Conservation (phyloP, 768 basidiomycete species). For the Sporobolomyces phaffii region DNA sequence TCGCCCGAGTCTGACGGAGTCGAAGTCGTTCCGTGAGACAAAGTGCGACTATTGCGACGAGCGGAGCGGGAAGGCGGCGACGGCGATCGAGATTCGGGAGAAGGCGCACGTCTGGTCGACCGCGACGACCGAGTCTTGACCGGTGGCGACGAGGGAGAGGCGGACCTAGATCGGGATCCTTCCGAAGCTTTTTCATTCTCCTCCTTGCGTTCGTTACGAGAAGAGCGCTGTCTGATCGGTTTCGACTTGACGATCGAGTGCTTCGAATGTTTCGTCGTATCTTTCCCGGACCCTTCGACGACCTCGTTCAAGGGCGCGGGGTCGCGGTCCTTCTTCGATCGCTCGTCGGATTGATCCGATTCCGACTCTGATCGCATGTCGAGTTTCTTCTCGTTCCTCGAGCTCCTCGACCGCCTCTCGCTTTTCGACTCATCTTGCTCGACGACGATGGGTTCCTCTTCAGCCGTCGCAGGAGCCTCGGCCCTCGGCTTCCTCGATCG, state of each 20-base stretch:
- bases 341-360: no score
- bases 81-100: not conserved
- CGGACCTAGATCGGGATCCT: not conserved
- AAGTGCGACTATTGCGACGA: no score
- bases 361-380: not conserved
- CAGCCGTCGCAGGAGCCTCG: not conserved
- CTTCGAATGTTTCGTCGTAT: not conserved
- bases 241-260: constrained; percentile 23
- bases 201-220: not conserved
- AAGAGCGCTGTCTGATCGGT: constrained; percentile 4
- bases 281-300: not conserved
- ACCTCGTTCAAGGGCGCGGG: no score
- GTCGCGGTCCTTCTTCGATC: not conserved
- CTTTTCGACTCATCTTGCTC: not conserved
- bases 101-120: not conserved
- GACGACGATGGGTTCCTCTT: not conserved
- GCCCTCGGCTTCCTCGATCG: not conserved
- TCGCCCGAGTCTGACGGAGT: no score
- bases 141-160: not conserved
- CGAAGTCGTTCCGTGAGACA: no score
- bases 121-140: constrained; percentile 4
- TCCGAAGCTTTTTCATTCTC: not conserved
- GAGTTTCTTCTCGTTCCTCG: not conserved
- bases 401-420: not conserved
- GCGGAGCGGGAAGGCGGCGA: not conserved